Base-by-base conservation (phyloP, 352 stramenopile species). In the Phytophthora agathidicida region DNA sequence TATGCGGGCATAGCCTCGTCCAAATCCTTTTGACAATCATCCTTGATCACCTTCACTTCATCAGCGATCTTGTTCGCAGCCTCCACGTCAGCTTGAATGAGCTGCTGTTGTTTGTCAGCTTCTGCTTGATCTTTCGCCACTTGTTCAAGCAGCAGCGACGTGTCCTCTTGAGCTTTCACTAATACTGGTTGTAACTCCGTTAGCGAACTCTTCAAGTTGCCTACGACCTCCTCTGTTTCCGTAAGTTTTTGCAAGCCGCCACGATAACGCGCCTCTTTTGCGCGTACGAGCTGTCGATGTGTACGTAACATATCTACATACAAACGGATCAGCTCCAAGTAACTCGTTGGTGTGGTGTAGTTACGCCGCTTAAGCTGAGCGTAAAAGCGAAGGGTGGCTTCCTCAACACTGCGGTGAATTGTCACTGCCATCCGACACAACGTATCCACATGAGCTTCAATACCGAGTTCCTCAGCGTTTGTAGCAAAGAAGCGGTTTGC, bases 321-420 rank as follows among this genome's bases (percentile, higher is more conserved):
- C 26, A 98, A 65, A 30, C 94, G 88, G 41, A 98, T 95, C n/a
- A 98, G 80, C 60, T 98, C 94, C 4, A 98, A 68, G 55, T 98
- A 98, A 48, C 88, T 97, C 36, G 94, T 98, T 1, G 94, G 94
- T 6, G 94, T 98, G n/a, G 94, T 97, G 55, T 98, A 98, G 60
- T 97, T 98, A 13, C 90, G 85, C 8, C 91, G 86, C 48, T 97
- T 84, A 19, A 97, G 76, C 36, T 96, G 74, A 8, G 78, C 68
- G 53, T 88, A 98, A 32, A 93, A 91, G 8, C 64, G 68, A 22
- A 79, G 78, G 0, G 92, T 93, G 6, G 81, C 77, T 35, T 88
- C 86, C 58, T 98, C 93, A 10, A 98, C 94, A 31, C 81, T 96
- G 26, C 90, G 83, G 56, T 98, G 94, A 46, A 98, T 98, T 7